Base-by-base conservation (phyloP, 2,329 filamentous ascomycete genomes). In the Ceratocystis colombiana region DNA sequence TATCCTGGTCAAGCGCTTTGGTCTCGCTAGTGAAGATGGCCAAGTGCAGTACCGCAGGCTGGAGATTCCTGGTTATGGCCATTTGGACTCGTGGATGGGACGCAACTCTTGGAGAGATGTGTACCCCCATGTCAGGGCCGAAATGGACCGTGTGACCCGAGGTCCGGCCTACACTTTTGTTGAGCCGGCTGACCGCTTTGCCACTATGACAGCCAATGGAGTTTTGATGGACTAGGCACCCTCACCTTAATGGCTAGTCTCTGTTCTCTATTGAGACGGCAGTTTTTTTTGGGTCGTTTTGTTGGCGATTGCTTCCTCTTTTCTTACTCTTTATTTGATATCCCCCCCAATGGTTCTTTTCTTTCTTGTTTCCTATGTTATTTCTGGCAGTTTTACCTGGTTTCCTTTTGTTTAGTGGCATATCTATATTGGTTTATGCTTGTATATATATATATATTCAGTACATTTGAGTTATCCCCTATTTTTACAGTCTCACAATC, bases 71-170 rank as follows among this genome's bases (percentile, higher is more conserved):
- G 80, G 80, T 15, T 85, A 85, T 71, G 82, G 83, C 2, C 83
- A 86, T 71, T 73, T 85, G 48, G 83, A 86, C 75, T 80, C 80
- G 71, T 85, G 82, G 81, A 85, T 85, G 80, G 82, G 83, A 3
- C 76, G 79, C 55, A 79, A 81, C 66, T 81, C 82, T 2, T 83
- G 80, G 77, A 79, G 76, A 71, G 84, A 86, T 71, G 80, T 86
- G 33, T 86, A 80, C 70, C 83, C 83, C 0, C 76, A 81, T 63
- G 76, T 86, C 7, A 72, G 79, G 37, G 77, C 80, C 70, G 80
- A 84, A 72, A 75, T 84, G 1, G 81, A 84, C 69, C 76, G 80
- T 8, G 80, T 84, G 0, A 75, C 76, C 3, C 72, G 78, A 4
- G 78, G 78, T 0, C 72, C 74, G 62, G 64, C 64, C 1, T 81